These are phyloP conservation scores for Furcasterigmium sp. DNA, from an alignment of 2,329 filamentous ascomycete species.

Conservation along the genomic window DNA sequence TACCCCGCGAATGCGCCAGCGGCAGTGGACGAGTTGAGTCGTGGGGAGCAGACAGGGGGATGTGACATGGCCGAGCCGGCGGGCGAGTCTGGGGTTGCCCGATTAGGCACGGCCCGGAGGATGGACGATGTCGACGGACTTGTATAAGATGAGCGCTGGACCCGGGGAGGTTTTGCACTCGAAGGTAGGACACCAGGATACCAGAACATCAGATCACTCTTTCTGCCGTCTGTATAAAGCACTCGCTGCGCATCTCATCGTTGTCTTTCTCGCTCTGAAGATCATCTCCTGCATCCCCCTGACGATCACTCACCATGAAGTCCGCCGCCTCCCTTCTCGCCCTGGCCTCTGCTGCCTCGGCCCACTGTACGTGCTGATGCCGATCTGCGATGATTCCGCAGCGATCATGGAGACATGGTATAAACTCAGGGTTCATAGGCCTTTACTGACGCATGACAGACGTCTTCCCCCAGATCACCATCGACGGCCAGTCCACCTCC, in stretches of 20 bases:
- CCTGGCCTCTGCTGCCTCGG: slow-evolving; percentile 21
- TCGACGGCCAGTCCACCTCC: slow-evolving; percentile 6
- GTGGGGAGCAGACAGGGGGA: background rate
- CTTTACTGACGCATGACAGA: background rate
- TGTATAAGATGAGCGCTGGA: slow-evolving; percentile 1
- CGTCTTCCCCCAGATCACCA: slow-evolving; percentile 8
- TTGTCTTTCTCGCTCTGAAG: too few species aligned
- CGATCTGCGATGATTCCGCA: background rate
- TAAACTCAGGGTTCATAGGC: background rate
- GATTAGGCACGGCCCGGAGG: background rate
- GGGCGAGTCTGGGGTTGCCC: background rate
- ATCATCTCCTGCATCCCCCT: too few species aligned
- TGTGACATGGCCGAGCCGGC: background rate
- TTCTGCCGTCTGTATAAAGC: too few species aligned
- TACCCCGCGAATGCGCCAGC: background rate
- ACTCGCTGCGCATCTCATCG: too few species aligned
- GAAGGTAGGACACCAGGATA: too few species aligned
- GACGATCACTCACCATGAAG: slow-evolving; percentile 11
- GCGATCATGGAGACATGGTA: background rate
- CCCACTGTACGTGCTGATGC: slow-evolving; percentile 28
- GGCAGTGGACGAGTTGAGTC: background rate
- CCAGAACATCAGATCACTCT: too few species aligned
- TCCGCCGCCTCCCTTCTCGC: slow-evolving; percentile 13
- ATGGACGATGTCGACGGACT: background rate
- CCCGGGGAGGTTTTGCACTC: too few species aligned